Percentiles rank a stretch among this genome's conserved stretches.
Conservation (phyloP, 805 yeast genomes). For the Suhomyces kilbournensis region DNA sequence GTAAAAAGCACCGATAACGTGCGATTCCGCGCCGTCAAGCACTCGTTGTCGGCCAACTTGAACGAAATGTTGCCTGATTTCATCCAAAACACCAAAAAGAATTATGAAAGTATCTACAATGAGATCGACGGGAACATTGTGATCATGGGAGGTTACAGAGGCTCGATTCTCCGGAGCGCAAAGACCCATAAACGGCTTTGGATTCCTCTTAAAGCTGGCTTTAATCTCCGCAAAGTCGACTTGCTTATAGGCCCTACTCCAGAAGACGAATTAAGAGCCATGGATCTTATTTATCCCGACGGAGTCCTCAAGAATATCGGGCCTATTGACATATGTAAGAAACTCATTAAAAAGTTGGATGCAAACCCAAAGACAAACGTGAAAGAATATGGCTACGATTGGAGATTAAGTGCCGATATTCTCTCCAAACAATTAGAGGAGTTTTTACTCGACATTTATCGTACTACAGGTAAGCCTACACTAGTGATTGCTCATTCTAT, state of each 20-base stretch:
- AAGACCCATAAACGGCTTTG: slow-evolving; percentile 67
- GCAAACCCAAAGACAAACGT: slow-evolving; percentile 59
- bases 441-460: slow-evolving; percentile 45
- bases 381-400: slow-evolving; percentile 85
- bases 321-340: slow-evolving; percentile 75
- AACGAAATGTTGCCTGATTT: slow-evolving; percentile 38
- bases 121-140: slow-evolving; percentile 75
- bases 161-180: slow-evolving; percentile 68
- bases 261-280: slow-evolving; percentile 62
- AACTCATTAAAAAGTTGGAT: slow-evolving; percentile 51
- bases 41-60: slow-evolving; percentile 53
- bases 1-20: slow-evolving; percentile 62
- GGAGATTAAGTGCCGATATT: slow-evolving; percentile 74
- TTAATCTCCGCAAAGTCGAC: slow-evolving; percentile 67
- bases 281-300: slow-evolving; percentile 58
- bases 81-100: slow-evolving; percentile 16
- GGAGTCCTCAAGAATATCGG: slow-evolving; percentile 82
- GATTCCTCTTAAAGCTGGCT: slow-evolving; percentile 86
- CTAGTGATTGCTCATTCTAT: slow-evolving; percentile 85
- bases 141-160: slow-evolving; percentile 85
- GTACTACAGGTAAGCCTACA: slow-evolving; percentile 53
- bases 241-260: slow-evolving; percentile 68
- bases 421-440: slow-evolving; percentile 49
- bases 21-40: slow-evolving; percentile 65
- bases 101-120: slow-evolving; percentile 48